These are phyloP conservation scores for Sporisorium sorghi DNA, from an alignment of 1,284 basidiomycete genomes.

Conservation along the genomic window DNA sequence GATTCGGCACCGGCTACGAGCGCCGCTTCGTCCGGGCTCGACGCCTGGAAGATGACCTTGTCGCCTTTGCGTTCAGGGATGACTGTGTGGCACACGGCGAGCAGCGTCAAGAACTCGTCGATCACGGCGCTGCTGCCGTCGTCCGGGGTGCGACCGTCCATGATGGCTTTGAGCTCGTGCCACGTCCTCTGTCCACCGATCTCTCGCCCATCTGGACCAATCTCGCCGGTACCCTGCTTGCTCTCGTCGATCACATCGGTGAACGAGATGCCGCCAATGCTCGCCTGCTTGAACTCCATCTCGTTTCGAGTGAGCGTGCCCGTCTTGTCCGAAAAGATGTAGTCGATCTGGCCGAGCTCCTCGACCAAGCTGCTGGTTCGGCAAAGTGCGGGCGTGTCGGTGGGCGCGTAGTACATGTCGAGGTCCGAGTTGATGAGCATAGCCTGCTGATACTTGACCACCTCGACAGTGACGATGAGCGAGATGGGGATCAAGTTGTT, in stretches of 20 bases:
- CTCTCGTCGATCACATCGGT: constrained; percentile 87
- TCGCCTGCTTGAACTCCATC: constrained; percentile 96
- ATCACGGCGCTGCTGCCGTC: constrained; percentile 74
- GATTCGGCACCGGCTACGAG: constrained; percentile 92
- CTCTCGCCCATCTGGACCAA: constrained; percentile 63
- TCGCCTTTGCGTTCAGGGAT: constrained; percentile 85
- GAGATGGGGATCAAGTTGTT: constrained; percentile 99
- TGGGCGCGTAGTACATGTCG: constrained; percentile 83
- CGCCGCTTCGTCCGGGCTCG: constrained; percentile 97
- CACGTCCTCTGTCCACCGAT: constrained; percentile 80
- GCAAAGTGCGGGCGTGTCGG: constrained; percentile 95
- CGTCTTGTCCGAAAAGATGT: constrained; percentile 98
- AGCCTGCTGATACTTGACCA: constrained; percentile 98
- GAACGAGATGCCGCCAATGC: constrained; percentile 88
- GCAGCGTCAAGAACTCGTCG: constrained; percentile 86
- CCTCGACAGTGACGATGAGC: constrained; percentile 98
- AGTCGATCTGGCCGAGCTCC: constrained; percentile 98
- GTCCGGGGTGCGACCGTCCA: constrained; percentile 70
- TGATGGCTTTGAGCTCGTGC: constrained; percentile 76
- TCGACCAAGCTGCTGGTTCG: constrained; percentile 97
- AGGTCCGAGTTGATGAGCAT: constrained; percentile 93
- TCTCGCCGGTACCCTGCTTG: constrained; percentile 74
- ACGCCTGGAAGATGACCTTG: constrained; percentile 84
- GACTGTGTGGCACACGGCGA: constrained; percentile 98
- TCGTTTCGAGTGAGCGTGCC: constrained; percentile 95